Conservation (phyloP, 495 filamentous ascomycete species). For the Penicillium canariense region DNA sequence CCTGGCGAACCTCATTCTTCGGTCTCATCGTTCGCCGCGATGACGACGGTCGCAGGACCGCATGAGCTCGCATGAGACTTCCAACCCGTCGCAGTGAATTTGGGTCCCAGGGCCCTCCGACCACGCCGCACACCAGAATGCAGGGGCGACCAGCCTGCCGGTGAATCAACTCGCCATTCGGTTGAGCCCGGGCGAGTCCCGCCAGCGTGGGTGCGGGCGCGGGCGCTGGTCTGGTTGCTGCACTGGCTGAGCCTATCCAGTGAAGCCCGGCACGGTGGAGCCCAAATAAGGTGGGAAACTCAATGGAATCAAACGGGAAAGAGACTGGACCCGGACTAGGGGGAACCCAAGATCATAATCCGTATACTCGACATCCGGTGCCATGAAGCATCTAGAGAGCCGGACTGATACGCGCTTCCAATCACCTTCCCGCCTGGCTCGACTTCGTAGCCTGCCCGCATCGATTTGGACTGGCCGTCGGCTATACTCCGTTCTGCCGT, state of each 20-base stretch:
- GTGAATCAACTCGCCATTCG: conserved; percentile 6
- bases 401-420: neutral
- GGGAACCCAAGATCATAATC: neutral
- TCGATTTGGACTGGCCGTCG: neutral
- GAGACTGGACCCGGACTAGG: neutral
- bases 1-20: neutral
- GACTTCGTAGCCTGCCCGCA: neutral
- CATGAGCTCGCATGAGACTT: no score
- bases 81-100: no score
- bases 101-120: neutral
- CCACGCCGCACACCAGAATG: neutral
- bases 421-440: neutral
- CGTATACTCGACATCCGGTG: no score
- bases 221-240: neutral
- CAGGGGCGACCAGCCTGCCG: conserved; percentile 11
- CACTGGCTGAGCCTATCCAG: neutral
- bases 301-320: neutral
- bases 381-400: no score
- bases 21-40: neutral
- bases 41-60: neutral
- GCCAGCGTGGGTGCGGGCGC: neutral
- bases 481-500: neutral
- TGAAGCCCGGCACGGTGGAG: conserved; percentile 2
- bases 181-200: conserved; percentile 1
- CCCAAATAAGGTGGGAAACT: conserved; percentile 12